Evolutionary conservation across 1,284 basidiomycete species (phyloP).

Genomic region (Marasmius tenuissimus): DNA sequence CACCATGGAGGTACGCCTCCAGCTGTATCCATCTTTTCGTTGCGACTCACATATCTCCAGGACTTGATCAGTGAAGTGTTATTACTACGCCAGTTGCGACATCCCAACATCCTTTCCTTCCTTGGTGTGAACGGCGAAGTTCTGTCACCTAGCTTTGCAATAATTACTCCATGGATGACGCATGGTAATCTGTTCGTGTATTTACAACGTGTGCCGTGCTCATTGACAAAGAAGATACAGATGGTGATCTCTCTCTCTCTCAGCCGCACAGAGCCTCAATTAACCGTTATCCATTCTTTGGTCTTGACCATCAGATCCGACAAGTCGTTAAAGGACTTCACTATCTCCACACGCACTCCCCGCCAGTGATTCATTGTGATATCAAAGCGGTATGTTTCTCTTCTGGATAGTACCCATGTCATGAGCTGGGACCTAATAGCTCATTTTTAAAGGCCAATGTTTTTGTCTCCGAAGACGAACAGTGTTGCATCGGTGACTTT

Average conservation of each 20-base stretch:
- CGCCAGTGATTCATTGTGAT: background rate
- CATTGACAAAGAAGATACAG: background rate
- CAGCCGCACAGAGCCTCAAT: background rate
- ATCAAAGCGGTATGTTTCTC: slow-evolving; percentile 1
- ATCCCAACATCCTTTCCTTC: slow-evolving; percentile 1
- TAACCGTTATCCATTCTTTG: background rate
- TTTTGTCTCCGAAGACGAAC: background rate
- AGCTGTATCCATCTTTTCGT: background rate
- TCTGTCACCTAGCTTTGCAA: background rate
- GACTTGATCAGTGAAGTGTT: background rate
- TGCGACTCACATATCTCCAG: background rate
- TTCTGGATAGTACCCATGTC: too few species aligned
- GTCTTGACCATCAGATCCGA: background rate
- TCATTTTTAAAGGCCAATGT: background rate
- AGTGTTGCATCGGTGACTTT: slow-evolving; percentile 1
- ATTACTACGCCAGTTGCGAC: background rate
- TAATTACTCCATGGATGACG: background rate
- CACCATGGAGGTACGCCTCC: background rate
- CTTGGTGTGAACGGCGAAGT: background rate
- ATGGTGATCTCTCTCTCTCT: background rate
- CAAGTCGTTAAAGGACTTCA: background rate
- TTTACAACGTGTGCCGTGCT: background rate
- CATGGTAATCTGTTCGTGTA: background rate
- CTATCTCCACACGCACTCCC: background rate
- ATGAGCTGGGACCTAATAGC: too few species aligned